Evolutionary conservation across 345 rosid genomes (phyloP).

Genomic region (Rhizophora apiculata): DNA sequence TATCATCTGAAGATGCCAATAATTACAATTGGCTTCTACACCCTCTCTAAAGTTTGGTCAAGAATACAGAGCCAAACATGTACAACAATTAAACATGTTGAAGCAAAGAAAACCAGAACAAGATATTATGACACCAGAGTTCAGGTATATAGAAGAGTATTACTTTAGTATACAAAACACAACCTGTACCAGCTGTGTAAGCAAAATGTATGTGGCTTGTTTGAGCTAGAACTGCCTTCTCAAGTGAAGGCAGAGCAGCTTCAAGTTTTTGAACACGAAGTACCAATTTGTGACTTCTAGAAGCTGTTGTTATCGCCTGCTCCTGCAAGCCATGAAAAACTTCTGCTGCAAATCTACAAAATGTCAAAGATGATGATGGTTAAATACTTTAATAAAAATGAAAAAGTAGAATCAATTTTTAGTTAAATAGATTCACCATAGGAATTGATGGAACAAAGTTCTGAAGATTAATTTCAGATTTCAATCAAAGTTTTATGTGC

Average conservation of each 20-base stretch:
- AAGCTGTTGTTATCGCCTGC: conserved; percentile 66
- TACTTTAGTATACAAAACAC: conserved; percentile 8
- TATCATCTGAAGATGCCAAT: too few species aligned
- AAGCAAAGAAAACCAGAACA: too few species aligned
- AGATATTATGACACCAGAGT: too few species aligned
- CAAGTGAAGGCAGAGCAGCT: conserved; percentile 75
- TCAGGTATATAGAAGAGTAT: background rate
- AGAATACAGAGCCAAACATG: too few species aligned
- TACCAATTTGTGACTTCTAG: conserved; percentile 74
- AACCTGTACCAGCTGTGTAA: conserved; percentile 79
- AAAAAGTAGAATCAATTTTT: background rate
- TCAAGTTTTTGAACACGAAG: conserved; percentile 69
- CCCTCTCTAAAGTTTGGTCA: too few species aligned
- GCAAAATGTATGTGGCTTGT: conserved; percentile 91
- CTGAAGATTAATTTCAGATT: too few species aligned
- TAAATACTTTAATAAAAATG: background rate
- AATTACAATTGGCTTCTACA: too few species aligned
- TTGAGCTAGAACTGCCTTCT: conserved; percentile 77
- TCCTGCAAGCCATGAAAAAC: conserved; percentile 94
- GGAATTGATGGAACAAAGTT: too few species aligned
- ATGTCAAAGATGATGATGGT: conserved; percentile 4
- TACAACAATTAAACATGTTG: too few species aligned
- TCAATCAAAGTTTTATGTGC: too few species aligned
- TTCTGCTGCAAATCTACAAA: conserved; percentile 80
- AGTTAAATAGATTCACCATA: too few species aligned